Conservation (phyloP, 768 basidiomycete genomes). For the Tubosaeta brunneosetosa region DNA sequence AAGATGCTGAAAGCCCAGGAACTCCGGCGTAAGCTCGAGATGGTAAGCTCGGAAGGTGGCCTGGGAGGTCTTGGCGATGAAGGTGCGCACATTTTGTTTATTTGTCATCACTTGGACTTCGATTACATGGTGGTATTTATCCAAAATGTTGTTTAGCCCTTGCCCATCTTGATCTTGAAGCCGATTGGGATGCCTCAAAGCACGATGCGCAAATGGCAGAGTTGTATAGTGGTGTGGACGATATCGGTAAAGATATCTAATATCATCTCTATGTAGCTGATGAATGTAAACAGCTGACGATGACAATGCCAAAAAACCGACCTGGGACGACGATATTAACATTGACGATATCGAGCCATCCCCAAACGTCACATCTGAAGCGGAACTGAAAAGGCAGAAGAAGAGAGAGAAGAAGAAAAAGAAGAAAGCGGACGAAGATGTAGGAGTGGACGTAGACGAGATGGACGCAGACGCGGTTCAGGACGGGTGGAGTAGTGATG, state of each 20-base stretch:
- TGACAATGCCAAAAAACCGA: slow-evolving; percentile 61
- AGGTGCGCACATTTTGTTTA: slow-evolving; percentile 15
- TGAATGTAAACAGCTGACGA: slow-evolving; percentile 21
- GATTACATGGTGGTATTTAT: not conserved
- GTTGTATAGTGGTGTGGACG: slow-evolving; percentile 57
- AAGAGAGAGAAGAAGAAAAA: slow-evolving; percentile 49
- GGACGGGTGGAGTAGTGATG: slow-evolving; percentile 33
- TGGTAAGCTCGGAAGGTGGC: slow-evolving; percentile 68
- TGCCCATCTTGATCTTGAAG: slow-evolving; percentile 76
- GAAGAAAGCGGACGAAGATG: slow-evolving; percentile 37
- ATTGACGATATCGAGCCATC: slow-evolving; percentile 56
- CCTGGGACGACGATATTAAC: slow-evolving; percentile 89
- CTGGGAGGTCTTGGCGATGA: slow-evolving; percentile 29
- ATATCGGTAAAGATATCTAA: slow-evolving; percentile 24
- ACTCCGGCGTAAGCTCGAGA: slow-evolving; percentile 67
- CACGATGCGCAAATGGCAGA: slow-evolving; percentile 81
- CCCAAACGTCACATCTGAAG: slow-evolving; percentile 30
- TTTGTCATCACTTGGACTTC: not conserved
- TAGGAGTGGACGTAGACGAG: slow-evolving; percentile 44
- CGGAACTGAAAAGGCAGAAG: slow-evolving; percentile 31
- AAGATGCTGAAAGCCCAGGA: slow-evolving; percentile 86
- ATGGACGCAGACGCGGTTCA: slow-evolving; percentile 52
- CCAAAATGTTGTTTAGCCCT: slow-evolving; percentile 40
- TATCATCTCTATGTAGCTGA: not conserved
- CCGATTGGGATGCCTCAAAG: slow-evolving; percentile 84